phyloP scores from a whole-genome alignment of 768 basidiomycete species.

The Omphalotus guepiniiformis region DNA sequence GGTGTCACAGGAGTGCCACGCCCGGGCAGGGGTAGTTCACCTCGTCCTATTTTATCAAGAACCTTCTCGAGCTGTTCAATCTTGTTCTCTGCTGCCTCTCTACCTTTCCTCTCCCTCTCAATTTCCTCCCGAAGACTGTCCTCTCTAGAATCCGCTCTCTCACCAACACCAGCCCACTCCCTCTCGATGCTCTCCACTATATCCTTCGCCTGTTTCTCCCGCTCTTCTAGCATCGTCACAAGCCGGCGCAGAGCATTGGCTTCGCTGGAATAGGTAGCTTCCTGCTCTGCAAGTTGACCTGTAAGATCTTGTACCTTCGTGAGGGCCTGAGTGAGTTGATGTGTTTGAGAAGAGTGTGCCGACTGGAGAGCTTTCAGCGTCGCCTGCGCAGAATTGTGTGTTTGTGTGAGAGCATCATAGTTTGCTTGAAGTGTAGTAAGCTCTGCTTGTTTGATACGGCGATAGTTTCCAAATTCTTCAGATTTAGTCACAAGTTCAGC shows the following conservation, averaged over 20 bases:
- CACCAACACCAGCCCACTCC: constrained; percentile 75
- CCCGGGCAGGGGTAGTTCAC: constrained; percentile 60
- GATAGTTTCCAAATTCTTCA: constrained; percentile 80
- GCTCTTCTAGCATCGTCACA: constrained; percentile 80
- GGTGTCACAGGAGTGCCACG: constrained; percentile 48
- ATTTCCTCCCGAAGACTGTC: constrained; percentile 62
- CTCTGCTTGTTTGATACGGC: constrained; percentile 78
- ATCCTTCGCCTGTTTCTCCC: constrained; percentile 80
- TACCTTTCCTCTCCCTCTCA: constrained; percentile 63
- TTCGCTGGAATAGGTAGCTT: constrained; percentile 77
- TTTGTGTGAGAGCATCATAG: constrained; percentile 68
- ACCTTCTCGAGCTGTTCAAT: constrained; percentile 69
- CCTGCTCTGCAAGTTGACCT: constrained; percentile 79
- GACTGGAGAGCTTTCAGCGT: constrained; percentile 72
- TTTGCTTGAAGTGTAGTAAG: constrained; percentile 70
- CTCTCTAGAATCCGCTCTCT: constrained; percentile 66
- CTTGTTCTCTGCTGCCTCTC: constrained; percentile 69
- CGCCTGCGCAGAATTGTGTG: constrained; percentile 59
- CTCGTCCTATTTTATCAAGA: constrained; percentile 65
- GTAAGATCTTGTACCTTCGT: constrained; percentile 71
- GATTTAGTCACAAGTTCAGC: constrained; percentile 67
- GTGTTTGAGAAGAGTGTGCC: constrained; percentile 63
- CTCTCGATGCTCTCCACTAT: constrained; percentile 79
- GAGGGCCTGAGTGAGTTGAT: constrained; percentile 75
- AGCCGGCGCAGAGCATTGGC: constrained; percentile 69